Evolutionary conservation across 441 rosid genomes (phyloP).

Genomic region (Populus tomentosa): DNA sequence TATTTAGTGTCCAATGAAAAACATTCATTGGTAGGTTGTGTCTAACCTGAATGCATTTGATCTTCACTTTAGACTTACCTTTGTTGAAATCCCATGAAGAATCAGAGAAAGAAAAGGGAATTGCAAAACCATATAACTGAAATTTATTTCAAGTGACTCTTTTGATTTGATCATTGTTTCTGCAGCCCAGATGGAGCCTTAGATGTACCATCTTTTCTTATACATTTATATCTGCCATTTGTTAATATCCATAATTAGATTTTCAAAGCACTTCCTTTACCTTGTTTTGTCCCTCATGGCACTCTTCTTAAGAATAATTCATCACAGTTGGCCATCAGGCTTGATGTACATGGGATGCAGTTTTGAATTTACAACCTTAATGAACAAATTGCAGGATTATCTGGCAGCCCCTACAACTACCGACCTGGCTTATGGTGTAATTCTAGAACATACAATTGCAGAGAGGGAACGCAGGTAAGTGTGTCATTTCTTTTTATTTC

Average conservation of each 20-base stretch:
- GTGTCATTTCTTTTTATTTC: slow-evolving; percentile 6
- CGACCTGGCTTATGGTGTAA: slow-evolving; percentile 80
- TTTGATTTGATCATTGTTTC: not conserved
- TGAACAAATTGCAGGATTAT: slow-evolving; percentile 69
- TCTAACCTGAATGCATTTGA: not conserved
- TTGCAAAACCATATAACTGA: not conserved
- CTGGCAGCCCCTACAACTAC: slow-evolving; percentile 72
- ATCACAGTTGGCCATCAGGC: not conserved
- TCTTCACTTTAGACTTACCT: not conserved
- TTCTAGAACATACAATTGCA: slow-evolving; percentile 89
- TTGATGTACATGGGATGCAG: not conserved
- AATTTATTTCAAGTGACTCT: not conserved
- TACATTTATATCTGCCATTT: not conserved
- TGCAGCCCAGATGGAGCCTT: not conserved
- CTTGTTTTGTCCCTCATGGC: not conserved
- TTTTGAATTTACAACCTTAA: slow-evolving; percentile 21
- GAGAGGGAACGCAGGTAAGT: slow-evolving; percentile 98
- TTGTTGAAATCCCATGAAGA: not conserved
- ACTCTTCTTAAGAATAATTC: not conserved
- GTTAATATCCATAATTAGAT: not conserved
- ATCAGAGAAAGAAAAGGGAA: not conserved
- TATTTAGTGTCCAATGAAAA: not conserved
- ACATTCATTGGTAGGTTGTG: not conserved
- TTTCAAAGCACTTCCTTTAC: not conserved
- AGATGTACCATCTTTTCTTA: not conserved